A percentile compares a stretch with the other conserved stretches of the same genome.
phyloP scores from a whole-genome alignment of 164 flowering plant genomes.

The Macadamia tetraphylla region DNA sequence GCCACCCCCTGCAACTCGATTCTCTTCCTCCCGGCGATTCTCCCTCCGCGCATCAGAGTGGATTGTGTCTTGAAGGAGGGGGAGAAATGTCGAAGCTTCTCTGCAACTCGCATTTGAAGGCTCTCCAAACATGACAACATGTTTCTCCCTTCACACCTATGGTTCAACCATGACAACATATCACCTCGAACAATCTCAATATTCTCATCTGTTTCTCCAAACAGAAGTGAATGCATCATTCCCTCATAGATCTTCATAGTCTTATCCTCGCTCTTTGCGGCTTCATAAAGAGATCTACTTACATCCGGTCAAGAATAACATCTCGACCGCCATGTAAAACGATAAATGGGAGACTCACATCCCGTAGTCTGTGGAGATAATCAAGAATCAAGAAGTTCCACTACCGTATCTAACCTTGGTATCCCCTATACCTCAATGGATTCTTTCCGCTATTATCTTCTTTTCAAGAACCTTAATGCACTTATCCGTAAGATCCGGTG shows the following conservation, averaged over 20 bases:
- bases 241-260: conserved; percentile 67
- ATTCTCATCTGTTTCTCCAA: conserved; percentile 83
- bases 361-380: conserved; percentile 32
- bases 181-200: conserved; percentile 51
- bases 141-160: conserved; percentile 44
- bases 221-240: conserved; percentile 85
- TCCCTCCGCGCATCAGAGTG: too few species aligned
- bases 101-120: too few species aligned
- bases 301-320: conserved; percentile 78
- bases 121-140: too few species aligned
- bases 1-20: too few species aligned
- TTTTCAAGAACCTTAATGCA: conserved; percentile 69
- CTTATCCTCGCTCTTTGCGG: conserved; percentile 66
- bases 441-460: conserved; percentile 49
- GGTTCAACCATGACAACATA: conserved; percentile 59
- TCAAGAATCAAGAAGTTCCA: conserved; percentile 68
- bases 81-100: too few species aligned
- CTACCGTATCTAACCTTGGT: conserved; percentile 77
- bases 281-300: conserved; percentile 54
- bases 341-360: conserved; percentile 64
- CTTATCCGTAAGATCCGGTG: conserved; percentile 53
- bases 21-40: too few species aligned
- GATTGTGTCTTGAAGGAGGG: too few species aligned
- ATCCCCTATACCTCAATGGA: conserved; percentile 59
- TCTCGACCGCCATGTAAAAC: conserved; percentile 84